These are phyloP conservation scores for Debaryomyces tyrocola DNA, from an alignment of 805 yeast species.

Conservation along the genomic window DNA sequence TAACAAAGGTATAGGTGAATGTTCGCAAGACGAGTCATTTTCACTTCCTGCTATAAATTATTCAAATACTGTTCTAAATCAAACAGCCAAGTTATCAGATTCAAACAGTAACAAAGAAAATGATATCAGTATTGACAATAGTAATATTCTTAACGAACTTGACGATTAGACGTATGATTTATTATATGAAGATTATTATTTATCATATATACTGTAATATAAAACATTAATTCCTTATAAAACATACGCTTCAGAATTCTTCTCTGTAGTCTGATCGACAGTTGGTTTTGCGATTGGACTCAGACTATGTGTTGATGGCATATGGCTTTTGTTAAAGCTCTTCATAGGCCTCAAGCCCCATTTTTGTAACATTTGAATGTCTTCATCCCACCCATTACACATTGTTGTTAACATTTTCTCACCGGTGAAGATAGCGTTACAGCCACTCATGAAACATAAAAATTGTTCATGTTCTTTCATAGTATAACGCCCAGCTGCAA, in stretches of 20 bases:
- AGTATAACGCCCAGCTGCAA: slow-evolving; percentile 81
- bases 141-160: not conserved
- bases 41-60: slow-evolving; percentile 44
- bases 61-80: slow-evolving; percentile 13
- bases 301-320: not conserved
- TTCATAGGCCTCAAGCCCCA: slow-evolving; percentile 71
- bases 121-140: not conserved
- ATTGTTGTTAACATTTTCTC: slow-evolving; percentile 78
- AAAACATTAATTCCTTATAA: no score
- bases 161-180: not conserved
- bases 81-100: not conserved
- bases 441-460: slow-evolving; percentile 74
- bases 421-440: slow-evolving; percentile 80
- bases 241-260: no score
- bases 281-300: not conserved
- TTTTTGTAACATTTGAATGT: slow-evolving; percentile 59
- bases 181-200: no score
- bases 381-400: slow-evolving; percentile 86
- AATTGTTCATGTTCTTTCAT: slow-evolving; percentile 78
- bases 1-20: not conserved
- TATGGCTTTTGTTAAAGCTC: slow-evolving; percentile 26
- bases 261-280: no score
- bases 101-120: not conserved
- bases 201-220: no score
- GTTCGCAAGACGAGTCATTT: slow-evolving; percentile 46